phyloP scores from a whole-genome alignment of 2,329 filamentous ascomycete species.

The Trichoderma semiorbis region DNA sequence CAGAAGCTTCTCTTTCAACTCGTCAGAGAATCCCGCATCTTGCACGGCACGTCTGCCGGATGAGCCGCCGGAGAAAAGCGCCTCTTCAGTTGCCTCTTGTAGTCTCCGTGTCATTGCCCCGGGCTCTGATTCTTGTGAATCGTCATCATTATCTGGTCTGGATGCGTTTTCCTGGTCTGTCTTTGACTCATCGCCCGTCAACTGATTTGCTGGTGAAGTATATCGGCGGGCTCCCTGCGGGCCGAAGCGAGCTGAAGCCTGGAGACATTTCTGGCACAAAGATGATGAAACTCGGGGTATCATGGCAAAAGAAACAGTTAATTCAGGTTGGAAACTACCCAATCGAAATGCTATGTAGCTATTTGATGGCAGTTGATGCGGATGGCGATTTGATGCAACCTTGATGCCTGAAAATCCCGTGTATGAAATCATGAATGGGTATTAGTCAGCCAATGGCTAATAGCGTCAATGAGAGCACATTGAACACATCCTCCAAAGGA shows the following conservation, averaged over 20 bases:
- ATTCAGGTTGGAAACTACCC: not conserved
- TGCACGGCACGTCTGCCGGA: constrained; percentile 58
- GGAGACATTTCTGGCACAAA: not conserved
- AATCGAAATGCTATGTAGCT: not conserved
- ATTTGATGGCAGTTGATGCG: not conserved
- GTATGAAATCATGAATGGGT: not conserved
- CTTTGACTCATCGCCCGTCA: not conserved
- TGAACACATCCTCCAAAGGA: too few relatives aligned
- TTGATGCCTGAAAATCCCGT: constrained; percentile 4
- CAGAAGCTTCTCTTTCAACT: constrained; percentile 57
- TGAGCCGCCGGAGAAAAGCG: constrained; percentile 54
- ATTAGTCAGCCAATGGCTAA: not conserved
- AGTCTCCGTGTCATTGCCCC: constrained; percentile 56
- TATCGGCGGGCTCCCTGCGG: not conserved
- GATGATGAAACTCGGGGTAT: not conserved
- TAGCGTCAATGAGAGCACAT: not conserved
- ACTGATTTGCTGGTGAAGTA: not conserved
- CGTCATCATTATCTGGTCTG: not conserved
- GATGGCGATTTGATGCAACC: not conserved
- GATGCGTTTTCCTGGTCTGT: not conserved
- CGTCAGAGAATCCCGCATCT: constrained; percentile 61
- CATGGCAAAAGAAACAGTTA: not conserved
- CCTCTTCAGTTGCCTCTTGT: constrained; percentile 61
- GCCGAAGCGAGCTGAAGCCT: not conserved
- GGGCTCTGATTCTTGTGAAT: constrained; percentile 18